Evolutionary conservation across 1,284 basidiomycete genomes (phyloP), one percentile per base, ranked within the genome.

Genomic region (Leccinum huronense): DNA sequence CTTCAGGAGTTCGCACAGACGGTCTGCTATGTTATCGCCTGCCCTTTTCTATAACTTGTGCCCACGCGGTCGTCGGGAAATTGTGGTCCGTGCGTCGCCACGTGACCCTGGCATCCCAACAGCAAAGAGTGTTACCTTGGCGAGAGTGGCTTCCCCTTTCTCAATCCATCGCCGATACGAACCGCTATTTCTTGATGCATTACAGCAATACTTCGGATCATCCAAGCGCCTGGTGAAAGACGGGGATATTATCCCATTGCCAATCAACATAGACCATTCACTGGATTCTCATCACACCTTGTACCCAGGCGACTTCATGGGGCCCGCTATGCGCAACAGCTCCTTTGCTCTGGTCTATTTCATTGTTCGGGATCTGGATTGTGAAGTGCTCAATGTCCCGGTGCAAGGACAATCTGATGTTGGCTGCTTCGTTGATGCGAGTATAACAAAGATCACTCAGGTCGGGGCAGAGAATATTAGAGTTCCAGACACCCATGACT

Each of bases 391-490:
- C 16, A 16, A 84, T 42, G 67, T 77, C n/a, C 76, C 74, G 31
- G 69, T 36, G 74, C 40, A 68, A 68, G 51, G 66, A 66, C 73
- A 81, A 48, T 81, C 81, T 33, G 86, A 93, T 72, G 75, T 95
- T 7, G 97, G 97, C 0, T 97, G 91, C 72, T 93, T 92, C 84
- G 82, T 97, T 13, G 93, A 98, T 72, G 79, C 88, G 0, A 75
- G 80, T 1, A 72, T 83, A 5, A 95, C 95, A 38, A 86, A 89
- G 63, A 86, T 97, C 71, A 75, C 91, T 7, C 93, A 95, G 76
- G 83, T 86, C 1, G 95, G 95, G 0, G 73, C 93, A 2, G 91
- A 93, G 69, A 86, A 91, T 66, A 81, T 83, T 13, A 79, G 84
- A 56, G 81, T 93, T 56, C 88, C 93, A 31, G 82, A 89, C 70